A percentile compares a stretch with the other conserved stretches of the same genome.
phyloP scores from a whole-genome alignment of 2,329 filamentous ascomycete genomes.

The Fusarium dimerum region DNA sequence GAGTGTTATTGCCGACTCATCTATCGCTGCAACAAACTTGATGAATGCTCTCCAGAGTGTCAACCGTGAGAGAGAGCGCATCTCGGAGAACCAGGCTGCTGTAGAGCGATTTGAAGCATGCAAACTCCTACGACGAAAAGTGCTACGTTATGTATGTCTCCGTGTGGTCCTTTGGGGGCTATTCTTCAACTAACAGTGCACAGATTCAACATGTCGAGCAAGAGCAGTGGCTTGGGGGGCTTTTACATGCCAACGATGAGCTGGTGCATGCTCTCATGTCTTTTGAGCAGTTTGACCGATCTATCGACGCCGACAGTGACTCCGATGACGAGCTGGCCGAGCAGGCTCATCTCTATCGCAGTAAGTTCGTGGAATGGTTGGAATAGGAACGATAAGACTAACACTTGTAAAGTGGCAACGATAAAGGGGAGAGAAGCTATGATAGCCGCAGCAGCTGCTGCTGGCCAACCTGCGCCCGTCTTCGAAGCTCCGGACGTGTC shows the following conservation, averaged over 20 bases:
- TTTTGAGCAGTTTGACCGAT: slow-evolving; percentile 89
- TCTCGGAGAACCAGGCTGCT: slow-evolving; percentile 80
- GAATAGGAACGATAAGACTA: slow-evolving; percentile 8
- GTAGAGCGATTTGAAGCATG: slow-evolving; percentile 80
- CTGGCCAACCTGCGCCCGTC: slow-evolving; percentile 39
- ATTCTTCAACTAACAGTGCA: slow-evolving; percentile 1
- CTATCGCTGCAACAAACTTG: slow-evolving; percentile 88
- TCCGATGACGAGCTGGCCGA: slow-evolving; percentile 69
- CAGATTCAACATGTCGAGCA: slow-evolving; percentile 87
- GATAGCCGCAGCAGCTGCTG: slow-evolving; percentile 36
- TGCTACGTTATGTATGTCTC: slow-evolving; percentile 73
- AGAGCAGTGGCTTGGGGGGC: slow-evolving; percentile 86
- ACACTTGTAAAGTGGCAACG: slow-evolving; percentile 49
- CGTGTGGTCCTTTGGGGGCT: neutral
- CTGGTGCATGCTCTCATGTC: slow-evolving; percentile 92
- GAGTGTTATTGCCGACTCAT: slow-evolving; percentile 83
- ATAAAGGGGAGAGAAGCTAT: slow-evolving; percentile 52
- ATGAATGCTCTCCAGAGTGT: slow-evolving; percentile 85
- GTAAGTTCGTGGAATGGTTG: slow-evolving; percentile 44
- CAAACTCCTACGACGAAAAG: slow-evolving; percentile 80
- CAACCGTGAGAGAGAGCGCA: slow-evolving; percentile 84
- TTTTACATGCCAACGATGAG: slow-evolving; percentile 93
- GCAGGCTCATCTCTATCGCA: slow-evolving; percentile 63
- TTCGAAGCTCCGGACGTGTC: slow-evolving; percentile 46
- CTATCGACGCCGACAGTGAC: slow-evolving; percentile 74